These are phyloP conservation scores for Poa pratensis DNA, from an alignment of 176 grass and related monocot genomes.

Conservation along the genomic window DNA sequence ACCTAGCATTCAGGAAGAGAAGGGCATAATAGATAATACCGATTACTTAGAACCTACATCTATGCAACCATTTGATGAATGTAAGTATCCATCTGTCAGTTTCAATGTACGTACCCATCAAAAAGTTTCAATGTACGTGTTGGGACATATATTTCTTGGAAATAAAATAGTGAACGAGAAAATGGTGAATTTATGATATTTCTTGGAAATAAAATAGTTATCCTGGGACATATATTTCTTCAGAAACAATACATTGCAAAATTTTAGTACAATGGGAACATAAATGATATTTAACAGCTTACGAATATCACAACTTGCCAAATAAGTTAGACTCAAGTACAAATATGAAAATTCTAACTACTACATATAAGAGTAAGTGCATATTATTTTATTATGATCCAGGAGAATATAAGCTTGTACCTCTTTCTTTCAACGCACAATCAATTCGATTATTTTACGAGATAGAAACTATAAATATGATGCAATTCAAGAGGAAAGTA, in stretches of 20 bases:
- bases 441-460: not conserved
- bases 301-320: not conserved
- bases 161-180: not conserved
- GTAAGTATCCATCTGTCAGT: not conserved
- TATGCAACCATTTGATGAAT: not conserved
- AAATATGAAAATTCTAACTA: not conserved
- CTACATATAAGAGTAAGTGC: conserved; percentile 3
- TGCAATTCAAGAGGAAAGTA: conserved; percentile 18
- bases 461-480: conserved; percentile 14
- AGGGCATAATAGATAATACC: not conserved
- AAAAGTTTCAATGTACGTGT: not conserved
- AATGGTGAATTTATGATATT: not conserved
- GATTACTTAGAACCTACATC: not conserved
- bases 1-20: conserved; percentile 26
- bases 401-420: not conserved
- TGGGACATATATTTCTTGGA: conserved; percentile 19
- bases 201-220: no score
- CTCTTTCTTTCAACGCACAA: not conserved
- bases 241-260: conserved; percentile 34
- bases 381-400: conserved; percentile 7
- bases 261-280: not conserved
- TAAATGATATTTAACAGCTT: not conserved
- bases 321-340: conserved; percentile 1
- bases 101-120: not conserved
- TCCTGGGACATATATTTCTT: not conserved